A percentile compares a stretch with the other conserved stretches of the same genome.
Conservation (phyloP, 176 grass and related monocot genomes). For the Avena sativa region DNA sequence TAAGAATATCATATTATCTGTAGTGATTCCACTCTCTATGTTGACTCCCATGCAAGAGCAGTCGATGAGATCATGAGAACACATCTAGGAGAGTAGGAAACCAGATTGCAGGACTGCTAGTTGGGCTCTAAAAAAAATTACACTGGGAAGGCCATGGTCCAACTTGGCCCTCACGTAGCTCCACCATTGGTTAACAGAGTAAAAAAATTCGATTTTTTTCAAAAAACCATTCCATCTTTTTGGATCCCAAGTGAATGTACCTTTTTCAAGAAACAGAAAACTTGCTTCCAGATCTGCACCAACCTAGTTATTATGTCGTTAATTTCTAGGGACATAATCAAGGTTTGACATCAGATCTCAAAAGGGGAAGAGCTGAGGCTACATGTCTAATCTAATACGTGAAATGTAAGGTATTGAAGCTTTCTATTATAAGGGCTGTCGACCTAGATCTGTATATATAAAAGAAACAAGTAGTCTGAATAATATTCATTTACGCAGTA, state of each 20-base stretch:
- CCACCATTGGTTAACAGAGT: conserved; percentile 9
- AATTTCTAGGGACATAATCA: conserved; percentile 6
- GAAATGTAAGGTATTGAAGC: background rate
- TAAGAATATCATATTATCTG: background rate
- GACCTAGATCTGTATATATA: conserved; percentile 13
- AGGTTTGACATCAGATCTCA: conserved; percentile 10
- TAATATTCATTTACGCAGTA: background rate
- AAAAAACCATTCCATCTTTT: background rate
- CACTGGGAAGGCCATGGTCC: background rate
- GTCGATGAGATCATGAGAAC: background rate
- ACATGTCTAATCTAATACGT: conserved; percentile 13
- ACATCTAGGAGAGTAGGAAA: background rate
- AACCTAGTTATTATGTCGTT: conserved; percentile 10
- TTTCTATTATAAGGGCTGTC: background rate
- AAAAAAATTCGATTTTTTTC: background rate
- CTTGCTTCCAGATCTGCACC: conserved; percentile 11
- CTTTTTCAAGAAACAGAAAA: background rate
- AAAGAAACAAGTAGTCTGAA: background rate
- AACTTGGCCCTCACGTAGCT: conserved; percentile 13
- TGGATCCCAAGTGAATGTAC: background rate
- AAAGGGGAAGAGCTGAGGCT: background rate
- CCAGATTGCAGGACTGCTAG: background rate
- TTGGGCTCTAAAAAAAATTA: conserved; percentile 1
- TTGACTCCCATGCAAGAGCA: background rate
- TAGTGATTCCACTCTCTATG: background rate